These are phyloP conservation scores for Silene coronaria DNA, from an alignment of 179 eudicot species.

Conservation along the genomic window DNA sequence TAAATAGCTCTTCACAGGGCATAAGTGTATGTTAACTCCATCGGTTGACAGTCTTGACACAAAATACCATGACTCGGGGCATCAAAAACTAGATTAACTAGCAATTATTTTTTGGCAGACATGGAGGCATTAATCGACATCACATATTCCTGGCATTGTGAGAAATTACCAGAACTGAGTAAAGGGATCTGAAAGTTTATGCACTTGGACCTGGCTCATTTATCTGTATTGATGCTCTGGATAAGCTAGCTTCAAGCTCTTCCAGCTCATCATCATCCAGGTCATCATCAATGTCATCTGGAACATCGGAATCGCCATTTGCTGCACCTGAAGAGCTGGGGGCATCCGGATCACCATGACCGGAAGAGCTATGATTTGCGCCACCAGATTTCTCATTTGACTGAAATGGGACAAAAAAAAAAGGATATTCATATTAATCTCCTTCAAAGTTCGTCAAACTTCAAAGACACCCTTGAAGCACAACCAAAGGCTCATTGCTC, in stretches of 20 bases:
- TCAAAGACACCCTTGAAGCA: not conserved
- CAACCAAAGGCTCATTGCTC: not conserved
- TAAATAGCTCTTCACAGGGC: not conserved
- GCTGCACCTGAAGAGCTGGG: slow-evolving; percentile 59
- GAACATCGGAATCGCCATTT: slow-evolving; percentile 31
- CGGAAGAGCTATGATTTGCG: slow-evolving; percentile 28
- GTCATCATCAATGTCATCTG: slow-evolving; percentile 74
- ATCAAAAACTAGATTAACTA: slow-evolving; percentile 25
- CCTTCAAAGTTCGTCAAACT: not conserved
- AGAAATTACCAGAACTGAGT: not conserved
- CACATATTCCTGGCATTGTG: slow-evolving; percentile 10
- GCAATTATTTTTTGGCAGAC: slow-evolving; percentile 9
- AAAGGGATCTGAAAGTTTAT: slow-evolving; percentile 17
- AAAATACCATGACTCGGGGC: slow-evolving; percentile 5
- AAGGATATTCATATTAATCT: not conserved
- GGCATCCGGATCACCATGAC: slow-evolving; percentile 26
- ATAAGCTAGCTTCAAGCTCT: slow-evolving; percentile 89
- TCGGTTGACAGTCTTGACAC: slow-evolving; percentile 6
- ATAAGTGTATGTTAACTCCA: not conserved
- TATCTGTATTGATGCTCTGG: slow-evolving; percentile 67
- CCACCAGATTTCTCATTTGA: slow-evolving; percentile 37
- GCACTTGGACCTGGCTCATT: slow-evolving; percentile 46
- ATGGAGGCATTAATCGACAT: slow-evolving; percentile 8
- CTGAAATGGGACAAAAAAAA: slow-evolving; percentile 32
- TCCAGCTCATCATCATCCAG: slow-evolving; percentile 79